Evolutionary conservation across 192 early-diverging fungal species (phyloP).

Genomic region (Martensiomyces pterosporus): DNA sequence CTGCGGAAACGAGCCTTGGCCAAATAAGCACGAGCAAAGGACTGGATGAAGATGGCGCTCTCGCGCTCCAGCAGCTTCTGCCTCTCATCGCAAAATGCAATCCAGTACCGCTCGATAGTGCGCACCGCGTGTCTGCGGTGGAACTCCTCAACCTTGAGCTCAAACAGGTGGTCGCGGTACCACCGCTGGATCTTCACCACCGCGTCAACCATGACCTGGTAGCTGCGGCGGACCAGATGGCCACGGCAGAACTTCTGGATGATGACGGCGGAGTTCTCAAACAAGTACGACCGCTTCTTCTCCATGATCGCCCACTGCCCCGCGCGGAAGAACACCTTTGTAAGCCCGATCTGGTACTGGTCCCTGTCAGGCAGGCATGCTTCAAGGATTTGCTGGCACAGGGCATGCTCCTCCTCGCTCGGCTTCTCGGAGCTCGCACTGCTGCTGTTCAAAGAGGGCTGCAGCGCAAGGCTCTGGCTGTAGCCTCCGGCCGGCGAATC

Average conservation of each 20-base stretch:
- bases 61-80: neutral
- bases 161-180: conserved; percentile 22
- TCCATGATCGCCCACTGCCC: conserved; percentile 71
- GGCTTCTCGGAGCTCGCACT: conserved; percentile 53
- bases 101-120: conserved; percentile 27
- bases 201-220: conserved; percentile 39
- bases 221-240: conserved; percentile 57
- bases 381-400: conserved; percentile 60
- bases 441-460: conserved; percentile 33
- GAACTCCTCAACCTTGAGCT: conserved; percentile 4
- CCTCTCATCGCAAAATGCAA: neutral
- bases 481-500: too few relatives aligned
- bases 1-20: neutral
- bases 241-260: conserved; percentile 78
- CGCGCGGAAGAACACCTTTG: conserved; percentile 98
- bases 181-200: conserved; percentile 26
- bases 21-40: neutral
- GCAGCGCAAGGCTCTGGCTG: too few relatives aligned
- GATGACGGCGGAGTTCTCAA: conserved; percentile 66
- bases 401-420: conserved; percentile 54
- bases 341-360: conserved; percentile 91
- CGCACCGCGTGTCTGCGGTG: conserved; percentile 17
- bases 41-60: conserved; percentile 4
- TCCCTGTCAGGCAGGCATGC: conserved; percentile 62
- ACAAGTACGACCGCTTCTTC: conserved; percentile 79